phyloP scores from a whole-genome alignment of 768 basidiomycete genomes.

The Mycena rosella region DNA sequence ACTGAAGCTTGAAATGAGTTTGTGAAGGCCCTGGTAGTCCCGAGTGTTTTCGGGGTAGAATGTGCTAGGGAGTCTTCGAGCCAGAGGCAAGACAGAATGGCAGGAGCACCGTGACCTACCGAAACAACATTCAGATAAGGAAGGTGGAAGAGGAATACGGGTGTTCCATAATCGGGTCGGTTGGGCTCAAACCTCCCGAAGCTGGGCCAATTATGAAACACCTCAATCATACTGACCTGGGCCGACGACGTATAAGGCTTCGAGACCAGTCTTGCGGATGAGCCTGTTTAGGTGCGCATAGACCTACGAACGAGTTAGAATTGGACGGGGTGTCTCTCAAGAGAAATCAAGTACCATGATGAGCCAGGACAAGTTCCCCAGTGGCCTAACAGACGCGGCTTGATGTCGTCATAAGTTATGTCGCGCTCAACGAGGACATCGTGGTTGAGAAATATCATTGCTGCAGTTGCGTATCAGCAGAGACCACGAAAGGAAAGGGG shows the following conservation, averaged over 20 bases:
- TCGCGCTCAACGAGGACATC: conserved; percentile 76
- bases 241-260: conserved; percentile 84
- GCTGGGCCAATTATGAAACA: too few relatives aligned
- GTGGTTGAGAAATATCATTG: conserved; percentile 87
- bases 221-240: conserved; percentile 60
- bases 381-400: conserved; percentile 84
- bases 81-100: conserved; percentile 88
- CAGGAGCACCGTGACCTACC: conserved; percentile 87
- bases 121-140: background rate
- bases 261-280: conserved; percentile 69
- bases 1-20: conserved; percentile 81
- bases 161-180: too few relatives aligned
- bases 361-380: conserved; percentile 69
- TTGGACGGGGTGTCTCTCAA: background rate
- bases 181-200: too few relatives aligned
- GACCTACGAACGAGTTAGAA: background rate
- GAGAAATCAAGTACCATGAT: conserved; percentile 13
- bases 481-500: background rate
- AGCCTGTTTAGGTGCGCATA: conserved; percentile 80
- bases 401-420: conserved; percentile 78
- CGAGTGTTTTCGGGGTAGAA: conserved; percentile 73
- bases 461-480: conserved; percentile 46
- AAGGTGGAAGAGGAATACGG: background rate
- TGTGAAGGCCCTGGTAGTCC: conserved; percentile 68
- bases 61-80: conserved; percentile 78